Evolutionary conservation across 208 protist genomes (phyloP).

Genomic region (Acanthamoeba comandoni): DNA sequence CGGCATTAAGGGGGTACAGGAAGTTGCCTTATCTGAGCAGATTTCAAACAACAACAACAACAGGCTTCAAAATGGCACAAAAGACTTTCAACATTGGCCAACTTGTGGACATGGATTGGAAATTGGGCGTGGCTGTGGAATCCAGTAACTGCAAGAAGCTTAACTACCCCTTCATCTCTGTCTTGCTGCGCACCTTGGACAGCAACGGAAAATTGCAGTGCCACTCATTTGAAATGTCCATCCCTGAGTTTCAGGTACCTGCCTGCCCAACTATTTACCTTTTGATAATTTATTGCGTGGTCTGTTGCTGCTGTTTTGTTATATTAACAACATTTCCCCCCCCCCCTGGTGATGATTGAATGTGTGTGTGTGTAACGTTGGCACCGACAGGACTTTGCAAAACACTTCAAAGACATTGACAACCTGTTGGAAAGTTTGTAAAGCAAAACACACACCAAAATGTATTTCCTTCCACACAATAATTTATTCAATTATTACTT

Average conservation of each 20-base stretch:
- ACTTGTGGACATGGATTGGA: constrained; percentile 76
- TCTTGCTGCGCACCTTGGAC: constrained; percentile 37
- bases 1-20: too few species aligned
- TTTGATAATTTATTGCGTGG: neutral
- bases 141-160: constrained; percentile 70
- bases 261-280: neutral
- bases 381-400: constrained; percentile 53
- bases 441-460: too few species aligned
- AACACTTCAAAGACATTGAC: constrained; percentile 44
- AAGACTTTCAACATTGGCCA: constrained; percentile 59
- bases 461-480: too few species aligned
- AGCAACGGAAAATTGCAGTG: constrained; percentile 45
- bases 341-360: too few species aligned
- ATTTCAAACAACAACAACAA: too few species aligned
- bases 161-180: constrained; percentile 37
- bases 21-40: too few species aligned
- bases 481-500: too few species aligned
- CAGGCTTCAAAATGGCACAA: constrained; percentile 60
- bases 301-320: neutral
- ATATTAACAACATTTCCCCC: neutral
- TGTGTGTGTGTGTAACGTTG: neutral
- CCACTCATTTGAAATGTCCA: constrained; percentile 66
- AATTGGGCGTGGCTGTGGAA: constrained; percentile 58
- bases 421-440: constrained; percentile 70
- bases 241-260: constrained; percentile 73